Base-by-base conservation (phyloP, 2,329 filamentous ascomycete genomes). In the Fonsecaea multimorphosa region DNA sequence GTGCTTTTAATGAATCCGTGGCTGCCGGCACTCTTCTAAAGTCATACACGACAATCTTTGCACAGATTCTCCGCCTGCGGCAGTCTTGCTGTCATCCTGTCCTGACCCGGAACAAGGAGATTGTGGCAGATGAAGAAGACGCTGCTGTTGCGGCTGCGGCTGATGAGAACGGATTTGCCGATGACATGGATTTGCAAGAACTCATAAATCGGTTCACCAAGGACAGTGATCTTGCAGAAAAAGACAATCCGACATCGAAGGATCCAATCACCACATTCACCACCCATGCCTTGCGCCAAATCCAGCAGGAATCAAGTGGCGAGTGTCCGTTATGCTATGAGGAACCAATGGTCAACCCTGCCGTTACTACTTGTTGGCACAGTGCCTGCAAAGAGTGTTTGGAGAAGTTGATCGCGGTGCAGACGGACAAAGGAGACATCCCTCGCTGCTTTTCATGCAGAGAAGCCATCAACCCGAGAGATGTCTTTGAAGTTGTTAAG, bases 341-440 rank as follows among this genome's bases (percentile, higher is more conserved):
- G 76, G 95, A 98, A 76, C 93, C 93, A 2, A 98, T 98, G 93
- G 86, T 92, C 46, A 91, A 97, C 61, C 94, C 96, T 74, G 90
- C 91, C 0, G 95, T 99, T 1, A 98, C 95, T 0, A 92, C 92
- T 0, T 99, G 95, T 78, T 99, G 95, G 93, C 95, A 99, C 77
- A 96, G 92, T 36, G 93, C 95, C 0, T 99, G 95, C 81, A 97
- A 95, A 78, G 90, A 91, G 68, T 99, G 95, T 73, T 81, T 98
- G n/a, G 81, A 96, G 1, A 89, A 92, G 72, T 97, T 92, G 72
- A 96, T 99, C 74, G 88, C 91, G 68, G 93, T 97, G 73, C 91
- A 97, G 76, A 89, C 85, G 3, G 89, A 92, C 71, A 92, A 90
- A 65, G 88, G 89, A 51, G 86, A 91, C 57, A 77, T 90, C 0